Percentiles rank a stretch among this genome's conserved stretches.
Evolutionary conservation across 441 rosid genomes (phyloP).

Genomic region (Eruca vesicaria): DNA sequence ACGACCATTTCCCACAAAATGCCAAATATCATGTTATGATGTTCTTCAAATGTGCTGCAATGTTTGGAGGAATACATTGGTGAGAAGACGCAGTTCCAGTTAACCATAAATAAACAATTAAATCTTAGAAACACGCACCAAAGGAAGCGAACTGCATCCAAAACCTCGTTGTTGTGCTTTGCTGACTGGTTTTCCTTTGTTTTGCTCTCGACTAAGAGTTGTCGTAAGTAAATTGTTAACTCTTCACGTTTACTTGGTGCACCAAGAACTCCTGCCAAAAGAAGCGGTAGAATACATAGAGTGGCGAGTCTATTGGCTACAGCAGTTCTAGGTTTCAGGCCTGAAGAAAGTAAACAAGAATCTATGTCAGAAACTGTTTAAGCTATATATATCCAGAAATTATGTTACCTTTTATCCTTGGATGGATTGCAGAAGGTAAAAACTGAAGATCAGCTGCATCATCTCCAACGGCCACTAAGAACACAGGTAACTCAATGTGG

Average conservation of each 20-base stretch:
- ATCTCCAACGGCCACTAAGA: slow-evolving; percentile 85
- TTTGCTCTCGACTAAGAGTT: slow-evolving; percentile 60
- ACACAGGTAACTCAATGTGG: slow-evolving; percentile 82
- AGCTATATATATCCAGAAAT: slow-evolving; percentile 4
- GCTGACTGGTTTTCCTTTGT: slow-evolving; percentile 56
- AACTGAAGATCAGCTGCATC: slow-evolving; percentile 73
- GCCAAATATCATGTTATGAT: slow-evolving; percentile 77
- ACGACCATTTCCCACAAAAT: slow-evolving; percentile 97
- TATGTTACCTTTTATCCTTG: slow-evolving; percentile 69
- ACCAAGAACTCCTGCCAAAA: slow-evolving; percentile 94
- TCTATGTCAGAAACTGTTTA: slow-evolving; percentile 16
- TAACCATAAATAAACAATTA: not conserved
- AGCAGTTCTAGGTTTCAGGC: slow-evolving; percentile 81
- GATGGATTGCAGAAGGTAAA: slow-evolving; percentile 56
- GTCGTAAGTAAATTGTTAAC: slow-evolving; percentile 71
- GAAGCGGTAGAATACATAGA: slow-evolving; percentile 81
- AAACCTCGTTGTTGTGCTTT: slow-evolving; percentile 53
- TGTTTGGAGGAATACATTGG: slow-evolving; percentile 30
- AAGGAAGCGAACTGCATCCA: slow-evolving; percentile 90
- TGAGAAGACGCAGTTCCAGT: slow-evolving; percentile 21
- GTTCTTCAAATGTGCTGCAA: slow-evolving; percentile 83
- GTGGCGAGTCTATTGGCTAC: slow-evolving; percentile 76
- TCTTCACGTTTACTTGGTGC: slow-evolving; percentile 70
- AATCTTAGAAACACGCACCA: slow-evolving; percentile 54
- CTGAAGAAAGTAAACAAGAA: slow-evolving; percentile 45